Evolutionary conservation across 805 yeast genomes (phyloP), one percentile per base, ranked within the genome.

Genomic region (Blastobotrys mokoenaii): DNA sequence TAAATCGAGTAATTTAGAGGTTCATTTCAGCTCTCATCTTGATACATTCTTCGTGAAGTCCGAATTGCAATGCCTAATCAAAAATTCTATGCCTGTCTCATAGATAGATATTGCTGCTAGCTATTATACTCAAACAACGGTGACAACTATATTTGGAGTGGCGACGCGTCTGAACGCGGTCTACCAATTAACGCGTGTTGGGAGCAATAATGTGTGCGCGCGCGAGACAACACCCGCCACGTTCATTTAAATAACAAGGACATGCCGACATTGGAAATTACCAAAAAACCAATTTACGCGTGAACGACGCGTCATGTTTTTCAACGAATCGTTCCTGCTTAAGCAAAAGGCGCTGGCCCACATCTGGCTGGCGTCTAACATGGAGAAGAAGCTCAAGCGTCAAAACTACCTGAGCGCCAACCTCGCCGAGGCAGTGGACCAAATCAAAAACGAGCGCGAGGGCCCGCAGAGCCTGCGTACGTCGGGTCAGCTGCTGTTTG

Each of bases 311-410:
- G 40, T 22, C 14, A 74, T 75, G 80, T 69, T 72, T 52, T 72
- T 66, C 49, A 69, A 79, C 1, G 79, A 75, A 44, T 68, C 69
- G 41, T 61, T 79, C 29, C 68, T 80, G 16, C 70, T 84, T 1
- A 80, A 77, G 49, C 80, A 80, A 58, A 94, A 95, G 2, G 95
- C 95, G 1, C 68, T 88, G 49, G 95, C 94, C 2, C 84, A 82
- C 52, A 88, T 87, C 7, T 88, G 96, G 96, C 70, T 88, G 40
- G 96, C 96, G 8, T 90, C 96, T 16, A 88, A 85, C 59, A 73
- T 88, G 64, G 95, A 88, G 54, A 77, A 79, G 55, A 82, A 80
- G 53, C 73, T 85, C 30, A 73, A 88, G 37, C 82, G 82, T 55
- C 77, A 76, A 44, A 90, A 84, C 58, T 69, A 82, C 38, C 68